Base-by-base conservation (phyloP, 257 asterid genomes). In the Nicotiana obtusifolia region DNA sequence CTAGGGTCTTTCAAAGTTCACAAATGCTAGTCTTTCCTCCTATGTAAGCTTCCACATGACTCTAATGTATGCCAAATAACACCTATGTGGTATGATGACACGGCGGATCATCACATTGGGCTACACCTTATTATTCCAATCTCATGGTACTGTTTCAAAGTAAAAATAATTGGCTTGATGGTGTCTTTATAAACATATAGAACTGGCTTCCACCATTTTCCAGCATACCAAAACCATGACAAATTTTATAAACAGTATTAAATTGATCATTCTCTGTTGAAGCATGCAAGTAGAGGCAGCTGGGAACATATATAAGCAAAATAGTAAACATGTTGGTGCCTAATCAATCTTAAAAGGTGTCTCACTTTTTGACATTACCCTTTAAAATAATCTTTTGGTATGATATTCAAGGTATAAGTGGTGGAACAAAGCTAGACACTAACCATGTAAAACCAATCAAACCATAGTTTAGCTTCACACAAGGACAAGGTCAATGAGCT, bases 311-410 rank as follows among this genome's bases (percentile, higher is more conserved):
- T 57, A 71, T 16, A 81, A 56, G 78, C 66, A 78, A 64, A 64
- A 77, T 54, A 35, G 52, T 64, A 79, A 69, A 82, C 81, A 83
- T 65, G 80, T 56, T 76, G 52, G 69, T 85, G 80, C 81, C 78
- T 82, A 61, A 79, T 77, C 84, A 82, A 87, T 87, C 64, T 71
- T 80, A 81, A 91, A 92, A 88, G 88, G 84, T 41, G 41, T 65
- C 80, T 53, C 37, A 84, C 90, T 86, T 88, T 91, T 86, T 80
- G 62, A 77, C 84, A 69, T 80, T 26, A 4, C 26, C 53, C 76
- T 62, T 62, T 75, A 26, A 53, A 80, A 15, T 60, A 76, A 37
- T 37, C 47, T 7, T 33, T 37, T 37, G 47, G 47, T 37, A 37
- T 37, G 47, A 37, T 37, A 7, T 37, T 37, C 47, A 37, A 37